Evolutionary conservation across 768 basidiomycete genomes (phyloP).

Genomic region (Amyloporia xantha): DNA sequence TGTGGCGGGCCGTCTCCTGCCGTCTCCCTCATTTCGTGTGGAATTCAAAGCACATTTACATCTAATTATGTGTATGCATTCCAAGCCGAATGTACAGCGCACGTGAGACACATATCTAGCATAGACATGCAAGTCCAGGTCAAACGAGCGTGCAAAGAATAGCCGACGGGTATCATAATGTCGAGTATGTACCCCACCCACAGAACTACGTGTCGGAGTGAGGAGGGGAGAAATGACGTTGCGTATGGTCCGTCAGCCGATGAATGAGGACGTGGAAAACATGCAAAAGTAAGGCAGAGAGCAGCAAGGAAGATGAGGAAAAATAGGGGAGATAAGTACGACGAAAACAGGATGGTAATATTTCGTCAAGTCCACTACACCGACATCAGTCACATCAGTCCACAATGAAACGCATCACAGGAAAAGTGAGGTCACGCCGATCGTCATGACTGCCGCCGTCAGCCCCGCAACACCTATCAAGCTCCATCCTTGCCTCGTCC

Average conservation of each 20-base stretch:
- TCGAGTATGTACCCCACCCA: not conserved
- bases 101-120: not conserved
- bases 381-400: not conserved
- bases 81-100: too few species aligned
- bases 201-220: not conserved
- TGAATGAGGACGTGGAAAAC: not conserved
- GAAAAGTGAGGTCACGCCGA: conserved; percentile 8
- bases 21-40: too few species aligned
- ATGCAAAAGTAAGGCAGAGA: conserved; percentile 1
- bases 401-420: too few species aligned
- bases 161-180: conserved; percentile 4
- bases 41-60: too few species aligned
- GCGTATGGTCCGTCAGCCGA: conserved; percentile 1
- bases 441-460: conserved; percentile 6
- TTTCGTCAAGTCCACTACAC: not conserved
- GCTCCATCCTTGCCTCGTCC: conserved; percentile 6
- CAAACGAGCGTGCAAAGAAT: conserved; percentile 4
- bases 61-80: too few species aligned
- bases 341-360: not conserved
- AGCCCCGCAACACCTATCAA: conserved; percentile 4
- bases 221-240: not conserved
- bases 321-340: not conserved
- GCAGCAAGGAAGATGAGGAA: not conserved
- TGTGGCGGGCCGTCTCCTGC: too few species aligned
- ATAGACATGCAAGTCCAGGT: not conserved